Percentiles rank a stretch among this genome's conserved stretches.
phyloP scores from a whole-genome alignment of 202 grass and related monocot genomes.

The Zizania palustris region DNA sequence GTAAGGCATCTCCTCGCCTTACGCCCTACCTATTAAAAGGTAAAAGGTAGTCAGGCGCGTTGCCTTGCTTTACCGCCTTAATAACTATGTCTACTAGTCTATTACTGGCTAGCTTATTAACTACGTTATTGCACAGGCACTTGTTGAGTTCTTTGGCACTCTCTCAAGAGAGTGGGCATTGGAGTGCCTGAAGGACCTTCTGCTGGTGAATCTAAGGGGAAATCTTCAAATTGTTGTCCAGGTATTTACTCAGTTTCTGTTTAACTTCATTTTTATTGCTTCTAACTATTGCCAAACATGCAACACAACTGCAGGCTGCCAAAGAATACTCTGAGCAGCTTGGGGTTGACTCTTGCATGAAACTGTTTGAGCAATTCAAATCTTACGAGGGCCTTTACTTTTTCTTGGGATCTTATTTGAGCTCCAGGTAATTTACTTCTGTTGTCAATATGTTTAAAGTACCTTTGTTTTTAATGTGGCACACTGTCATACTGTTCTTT shows the following conservation, averaged over 20 bases:
- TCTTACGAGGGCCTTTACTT: conserved; percentile 98
- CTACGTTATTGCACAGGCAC: conserved; percentile 54
- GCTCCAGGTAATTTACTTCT: conserved; percentile 69
- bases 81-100: background rate
- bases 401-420: conserved; percentile 92
- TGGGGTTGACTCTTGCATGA: conserved; percentile 84
- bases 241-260: conserved; percentile 47
- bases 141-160: conserved; percentile 98
- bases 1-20: too few species aligned
- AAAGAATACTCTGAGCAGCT: conserved; percentile 96
- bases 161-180: conserved; percentile 90
- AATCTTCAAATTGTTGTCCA: conserved; percentile 98
- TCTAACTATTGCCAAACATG: conserved; percentile 26
- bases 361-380: conserved; percentile 95
- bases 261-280: conserved; percentile 20
- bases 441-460: conserved; percentile 17
- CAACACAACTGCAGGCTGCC: conserved; percentile 60
- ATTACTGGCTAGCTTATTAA: conserved; percentile 24
- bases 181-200: conserved; percentile 98
- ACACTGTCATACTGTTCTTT: conserved; percentile 38
- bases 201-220: conserved; percentile 87
- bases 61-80: too few species aligned
- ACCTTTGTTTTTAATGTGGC: conserved; percentile 18
- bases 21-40: too few species aligned
- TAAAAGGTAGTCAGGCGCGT: too few species aligned